phyloP scores from a whole-genome alignment of 345 rosid species.

The Arabidopsis suecica region DNA sequence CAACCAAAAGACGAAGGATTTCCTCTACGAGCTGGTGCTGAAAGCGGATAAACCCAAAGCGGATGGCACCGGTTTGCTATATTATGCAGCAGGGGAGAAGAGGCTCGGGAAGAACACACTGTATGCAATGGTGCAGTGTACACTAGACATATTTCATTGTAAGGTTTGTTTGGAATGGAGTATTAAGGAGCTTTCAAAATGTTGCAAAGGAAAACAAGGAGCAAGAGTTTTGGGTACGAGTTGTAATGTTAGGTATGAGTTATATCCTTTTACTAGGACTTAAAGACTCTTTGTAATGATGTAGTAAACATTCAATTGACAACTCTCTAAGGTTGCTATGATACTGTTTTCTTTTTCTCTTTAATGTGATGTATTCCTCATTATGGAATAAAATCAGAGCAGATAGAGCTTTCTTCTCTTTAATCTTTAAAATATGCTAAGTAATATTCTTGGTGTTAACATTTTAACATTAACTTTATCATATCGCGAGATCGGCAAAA shows the following conservation, averaged over 20 bases:
- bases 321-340: too few relatives aligned
- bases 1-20: neutral
- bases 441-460: too few relatives aligned
- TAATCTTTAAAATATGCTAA: too few relatives aligned
- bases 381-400: too few relatives aligned
- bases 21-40: neutral
- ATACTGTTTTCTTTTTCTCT: too few relatives aligned
- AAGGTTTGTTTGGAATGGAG: conserved; percentile 9
- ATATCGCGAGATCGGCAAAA: neutral
- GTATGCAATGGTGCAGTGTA: conserved; percentile 15
- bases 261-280: conserved; percentile 4
- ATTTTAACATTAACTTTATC: too few relatives aligned
- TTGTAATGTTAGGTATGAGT: conserved; percentile 10
- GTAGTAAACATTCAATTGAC: neutral
- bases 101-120: neutral
- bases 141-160: neutral
- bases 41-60: neutral
- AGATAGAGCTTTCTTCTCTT: too few relatives aligned
- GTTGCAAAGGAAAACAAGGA: neutral
- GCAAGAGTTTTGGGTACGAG: conserved; percentile 6
- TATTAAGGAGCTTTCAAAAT: neutral
- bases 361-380: too few relatives aligned
- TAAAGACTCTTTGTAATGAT: neutral
- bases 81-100: neutral
- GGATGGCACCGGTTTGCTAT: neutral